Percentiles rank a stretch among this genome's conserved stretches.
phyloP scores from a whole-genome alignment of 352 stramenopile genomes.

The Phytophthora macrochlamydospora region DNA sequence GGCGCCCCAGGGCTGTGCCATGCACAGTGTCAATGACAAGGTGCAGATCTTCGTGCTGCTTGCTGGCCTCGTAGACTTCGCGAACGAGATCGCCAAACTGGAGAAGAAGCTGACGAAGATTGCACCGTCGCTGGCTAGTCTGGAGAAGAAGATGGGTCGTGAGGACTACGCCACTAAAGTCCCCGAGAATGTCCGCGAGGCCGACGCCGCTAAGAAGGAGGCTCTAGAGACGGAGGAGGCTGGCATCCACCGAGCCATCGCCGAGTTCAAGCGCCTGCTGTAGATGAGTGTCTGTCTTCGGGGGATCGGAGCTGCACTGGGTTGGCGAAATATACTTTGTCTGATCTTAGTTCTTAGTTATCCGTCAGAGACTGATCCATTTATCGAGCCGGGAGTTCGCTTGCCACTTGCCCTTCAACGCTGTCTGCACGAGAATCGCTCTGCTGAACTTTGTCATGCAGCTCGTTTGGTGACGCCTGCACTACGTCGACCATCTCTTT shows the following conservation, averaged over 20 bases:
- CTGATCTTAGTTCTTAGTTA: slow-evolving; percentile 4
- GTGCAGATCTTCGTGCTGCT: slow-evolving; percentile 91
- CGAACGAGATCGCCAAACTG: slow-evolving; percentile 90
- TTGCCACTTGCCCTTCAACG: not conserved
- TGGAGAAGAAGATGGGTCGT: slow-evolving; percentile 83
- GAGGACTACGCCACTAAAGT: slow-evolving; percentile 86
- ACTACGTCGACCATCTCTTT: slow-evolving; percentile 9
- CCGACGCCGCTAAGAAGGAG: slow-evolving; percentile 79
- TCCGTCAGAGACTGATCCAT: not conserved
- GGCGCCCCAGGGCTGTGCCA: slow-evolving; percentile 88
- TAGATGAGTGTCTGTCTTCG: slow-evolving; percentile 24
- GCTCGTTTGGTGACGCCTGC: not conserved
- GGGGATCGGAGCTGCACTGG: not conserved
- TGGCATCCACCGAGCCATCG: slow-evolving; percentile 77
- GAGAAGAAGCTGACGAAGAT: slow-evolving; percentile 91
- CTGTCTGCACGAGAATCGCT: not conserved
- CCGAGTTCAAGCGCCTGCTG: slow-evolving; percentile 78
- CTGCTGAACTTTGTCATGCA: not conserved
- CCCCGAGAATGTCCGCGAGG: slow-evolving; percentile 76
- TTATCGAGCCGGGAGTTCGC: not conserved
- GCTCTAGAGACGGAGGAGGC: slow-evolving; percentile 84
- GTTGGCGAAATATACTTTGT: slow-evolving; percentile 33
- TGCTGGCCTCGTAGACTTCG: slow-evolving; percentile 83
- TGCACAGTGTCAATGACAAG: slow-evolving; percentile 95
- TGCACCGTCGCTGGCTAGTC: slow-evolving; percentile 65